Evolutionary conservation across 2,329 filamentous ascomycete genomes (phyloP).

Genomic region (Calonectria hawksworthii): DNA sequence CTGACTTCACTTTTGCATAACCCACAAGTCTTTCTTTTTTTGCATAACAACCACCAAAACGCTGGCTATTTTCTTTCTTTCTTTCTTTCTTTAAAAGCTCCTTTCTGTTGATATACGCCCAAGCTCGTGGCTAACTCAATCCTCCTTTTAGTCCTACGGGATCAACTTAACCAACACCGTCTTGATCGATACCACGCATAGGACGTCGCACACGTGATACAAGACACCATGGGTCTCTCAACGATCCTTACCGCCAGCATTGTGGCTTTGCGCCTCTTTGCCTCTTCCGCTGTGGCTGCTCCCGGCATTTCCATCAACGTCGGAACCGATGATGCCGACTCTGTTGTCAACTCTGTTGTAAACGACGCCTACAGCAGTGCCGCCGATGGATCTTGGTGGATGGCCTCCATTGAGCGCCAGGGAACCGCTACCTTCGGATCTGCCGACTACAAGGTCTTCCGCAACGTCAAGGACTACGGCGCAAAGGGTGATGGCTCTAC

Average conservation of each 20-base stretch:
- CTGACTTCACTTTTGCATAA: not conserved
- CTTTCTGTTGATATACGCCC: not conserved
- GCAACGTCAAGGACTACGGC: conserved; percentile 83
- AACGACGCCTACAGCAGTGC: conserved; percentile 24
- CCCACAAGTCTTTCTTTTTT: not conserved
- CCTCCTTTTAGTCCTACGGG: conserved; percentile 14
- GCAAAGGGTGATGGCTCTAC: conserved; percentile 76
- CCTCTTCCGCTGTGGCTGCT: conserved; percentile 51
- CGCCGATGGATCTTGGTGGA: conserved; percentile 74
- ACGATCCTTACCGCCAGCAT: conserved; percentile 58
- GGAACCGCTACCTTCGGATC: conserved; percentile 73
- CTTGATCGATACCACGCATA: conserved; percentile 24
- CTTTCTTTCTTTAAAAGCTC: not conserved
- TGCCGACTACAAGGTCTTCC: conserved; percentile 78
- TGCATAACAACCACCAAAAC: not conserved
- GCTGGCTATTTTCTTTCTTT: not conserved
- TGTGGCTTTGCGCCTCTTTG: conserved; percentile 59
- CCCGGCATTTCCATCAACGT: conserved; percentile 32
- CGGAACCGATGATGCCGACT: conserved; percentile 26
- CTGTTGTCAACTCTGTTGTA: conserved; percentile 17
- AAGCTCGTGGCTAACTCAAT: not conserved
- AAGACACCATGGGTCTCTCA: conserved; percentile 63
- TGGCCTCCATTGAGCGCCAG: conserved; percentile 77
- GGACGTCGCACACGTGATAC: conserved; percentile 49
- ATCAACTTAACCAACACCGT: conserved; percentile 34